Evolutionary conservation across 2,329 filamentous ascomycete species (phyloP).

Genomic region (Leptographium lundbergii): DNA sequence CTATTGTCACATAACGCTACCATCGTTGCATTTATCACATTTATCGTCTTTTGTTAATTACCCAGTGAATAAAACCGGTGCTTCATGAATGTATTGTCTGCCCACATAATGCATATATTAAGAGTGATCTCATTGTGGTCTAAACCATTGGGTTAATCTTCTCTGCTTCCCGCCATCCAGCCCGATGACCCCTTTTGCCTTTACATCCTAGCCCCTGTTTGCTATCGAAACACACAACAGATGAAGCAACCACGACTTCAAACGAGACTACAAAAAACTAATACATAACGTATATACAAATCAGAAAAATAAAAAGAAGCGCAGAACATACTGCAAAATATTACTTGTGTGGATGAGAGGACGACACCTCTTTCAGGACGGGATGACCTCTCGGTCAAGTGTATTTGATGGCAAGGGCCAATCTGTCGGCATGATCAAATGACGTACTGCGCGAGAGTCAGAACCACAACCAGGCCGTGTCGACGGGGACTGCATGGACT

Average conservation of each 20-base stretch:
- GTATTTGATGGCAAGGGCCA: not conserved
- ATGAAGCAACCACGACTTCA: not conserved
- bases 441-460: not conserved
- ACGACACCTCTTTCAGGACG: not conserved
- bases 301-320: not conserved
- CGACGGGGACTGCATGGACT: conserved; percentile 6
- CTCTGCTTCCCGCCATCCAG: not conserved
- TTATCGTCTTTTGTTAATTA: not conserved
- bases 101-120: not conserved
- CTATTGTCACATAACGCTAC: conserved; percentile 34
- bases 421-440: not conserved
- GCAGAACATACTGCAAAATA: not conserved
- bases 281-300: not conserved
- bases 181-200: not conserved
- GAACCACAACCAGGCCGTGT: not conserved
- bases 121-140: not conserved
- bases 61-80: not conserved
- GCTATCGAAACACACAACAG: not conserved
- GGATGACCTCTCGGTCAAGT: not conserved
- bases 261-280: not conserved
- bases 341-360: not conserved
- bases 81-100: not conserved
- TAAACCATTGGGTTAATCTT: not conserved
- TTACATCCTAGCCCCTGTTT: not conserved
- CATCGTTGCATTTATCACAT: conserved; percentile 1